Base-by-base conservation (phyloP, 257 asterid genomes). In the Solanum gracilifrons region DNA sequence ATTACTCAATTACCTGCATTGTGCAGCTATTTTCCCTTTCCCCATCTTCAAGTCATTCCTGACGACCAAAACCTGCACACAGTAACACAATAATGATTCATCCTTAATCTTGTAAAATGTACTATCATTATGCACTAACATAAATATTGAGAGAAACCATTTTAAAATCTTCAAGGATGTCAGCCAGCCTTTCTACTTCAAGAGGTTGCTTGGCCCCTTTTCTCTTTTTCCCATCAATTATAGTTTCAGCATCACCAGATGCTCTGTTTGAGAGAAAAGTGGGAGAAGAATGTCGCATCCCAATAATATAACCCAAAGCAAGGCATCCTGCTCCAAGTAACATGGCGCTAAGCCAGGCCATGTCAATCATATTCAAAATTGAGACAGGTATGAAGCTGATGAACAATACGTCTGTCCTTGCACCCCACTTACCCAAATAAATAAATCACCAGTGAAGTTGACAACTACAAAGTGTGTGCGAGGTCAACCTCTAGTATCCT, bases 11-110 rank as follows among this genome's bases (percentile, higher is more conserved):
- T 86, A 95, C 99, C 99, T 96, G 98, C 99, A 97, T 88, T 97
- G 99, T 62, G 99, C 99, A 83, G 97, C 99, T 91, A 97, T 97
- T 94, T 96, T 97, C 87, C 99, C 99, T 90, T 97, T 96, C 82
- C 99, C 99, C 99, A 97, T 97, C 92, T 97, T 97, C 68, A 95
- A 90, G 90, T 97, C 99, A 91, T 97, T 97, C 93, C 99, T 93
- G 89, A 95, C 99, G 84, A 97, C 98, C 96, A 97, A 93, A 92
- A 97, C 99, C 99, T 97, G 90, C 89, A 92, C 43, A 69, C 51
- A 73, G 77, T 87, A 87, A 85, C 75, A 33, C 88, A 87, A 84
- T 71, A 58, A 88, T 85, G 85, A 73, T 83, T 80, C 64, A 75
- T 88, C 23, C 77, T 89, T 72, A 27, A 83, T 73, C 66, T 79